Evolutionary conservation across 2,329 filamentous ascomycete genomes (phyloP).

Genomic region (Atkinsonella texensis): DNA sequence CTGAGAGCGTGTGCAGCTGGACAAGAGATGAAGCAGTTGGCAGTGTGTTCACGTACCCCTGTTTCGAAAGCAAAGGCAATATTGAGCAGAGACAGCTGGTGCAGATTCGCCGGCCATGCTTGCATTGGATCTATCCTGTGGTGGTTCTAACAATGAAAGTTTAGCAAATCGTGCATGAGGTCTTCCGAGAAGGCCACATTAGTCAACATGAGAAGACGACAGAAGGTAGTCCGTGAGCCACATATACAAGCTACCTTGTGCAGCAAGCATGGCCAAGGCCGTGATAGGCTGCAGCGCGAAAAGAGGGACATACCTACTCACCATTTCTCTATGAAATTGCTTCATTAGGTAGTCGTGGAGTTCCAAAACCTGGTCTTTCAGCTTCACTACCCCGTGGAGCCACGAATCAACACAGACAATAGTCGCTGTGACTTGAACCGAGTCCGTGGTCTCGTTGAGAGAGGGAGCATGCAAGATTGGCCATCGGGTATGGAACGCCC

Average conservation of each 20-base stretch:
- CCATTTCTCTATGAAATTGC: conserved; percentile 17
- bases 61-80: conserved; percentile 27
- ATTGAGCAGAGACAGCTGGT: conserved; percentile 24
- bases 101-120: conserved; percentile 19
- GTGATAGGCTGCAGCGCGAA: too few relatives aligned
- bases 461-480: conserved; percentile 27
- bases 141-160: conserved; percentile 1
- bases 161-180: background rate
- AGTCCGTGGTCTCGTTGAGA: conserved; percentile 18
- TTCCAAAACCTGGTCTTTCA: conserved; percentile 16
- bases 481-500: conserved; percentile 28
- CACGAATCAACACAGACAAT: conserved; percentile 28
- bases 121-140: conserved; percentile 9
- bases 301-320: conserved; percentile 7
- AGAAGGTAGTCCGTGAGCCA: too few relatives aligned
- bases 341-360: conserved; percentile 21
- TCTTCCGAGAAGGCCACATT: too few relatives aligned
- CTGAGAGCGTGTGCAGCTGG: background rate
- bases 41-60: conserved; percentile 14
- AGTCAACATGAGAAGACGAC: background rate
- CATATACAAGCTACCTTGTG: background rate
- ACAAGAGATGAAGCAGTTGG: background rate
- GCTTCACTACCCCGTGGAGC: conserved; percentile 17
- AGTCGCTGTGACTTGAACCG: conserved; percentile 15
- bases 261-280: too few relatives aligned